Base-by-base conservation (phyloP, 257 asterid genomes). In the Nicotiana undulata region DNA sequence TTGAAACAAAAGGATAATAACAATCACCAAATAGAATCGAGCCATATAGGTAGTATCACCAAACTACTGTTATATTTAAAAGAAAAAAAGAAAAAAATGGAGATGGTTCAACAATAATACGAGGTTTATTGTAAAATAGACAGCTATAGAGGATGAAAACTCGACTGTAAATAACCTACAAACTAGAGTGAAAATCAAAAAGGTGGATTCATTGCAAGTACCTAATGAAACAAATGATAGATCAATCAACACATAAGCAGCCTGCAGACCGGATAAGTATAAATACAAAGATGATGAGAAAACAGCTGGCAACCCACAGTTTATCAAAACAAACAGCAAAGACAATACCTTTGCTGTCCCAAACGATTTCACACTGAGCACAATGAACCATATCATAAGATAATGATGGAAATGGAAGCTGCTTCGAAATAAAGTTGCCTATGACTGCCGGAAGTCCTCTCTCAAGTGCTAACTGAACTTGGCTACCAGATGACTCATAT, bases 311-410 rank as follows among this genome's bases (percentile, higher is more conserved):
- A 0, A 68, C 11, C 34, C 58, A 40, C 56, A 20, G n/a, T 9
- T 12, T 6, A 58, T 70, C 56, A 20, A 68, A 70, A 24, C 15
- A 34, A 34, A 24, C 9, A 68, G 59, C 7, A 44, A 46, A 22
- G 55, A 58, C 3, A 72, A 77, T 90, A 96, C 98, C 98, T 91
- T 90, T 94, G 83, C 86, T 90, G 81, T 96, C 93, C 99, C 99
- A 96, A 84, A 86, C 82, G 82, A 96, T 92, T 80, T 95, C 97
- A 87, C 98, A 94, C 66, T 91, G 96, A 82, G 98, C 92, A 87
- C 98, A 96, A 86, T 96, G 99, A 89, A 92, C 90, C 98, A 96
- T 92, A 88, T 90, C 98, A 89, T 90, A 96, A 26, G 99, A 93
- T 31, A 96, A 90, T 74, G 99, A 90, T 24, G 98, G 98, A 87